Evolutionary conservation across 2,329 filamentous ascomycete genomes (phyloP), one percentile per base, ranked within the genome.

Genomic region (Aspergillus bombycis): DNA sequence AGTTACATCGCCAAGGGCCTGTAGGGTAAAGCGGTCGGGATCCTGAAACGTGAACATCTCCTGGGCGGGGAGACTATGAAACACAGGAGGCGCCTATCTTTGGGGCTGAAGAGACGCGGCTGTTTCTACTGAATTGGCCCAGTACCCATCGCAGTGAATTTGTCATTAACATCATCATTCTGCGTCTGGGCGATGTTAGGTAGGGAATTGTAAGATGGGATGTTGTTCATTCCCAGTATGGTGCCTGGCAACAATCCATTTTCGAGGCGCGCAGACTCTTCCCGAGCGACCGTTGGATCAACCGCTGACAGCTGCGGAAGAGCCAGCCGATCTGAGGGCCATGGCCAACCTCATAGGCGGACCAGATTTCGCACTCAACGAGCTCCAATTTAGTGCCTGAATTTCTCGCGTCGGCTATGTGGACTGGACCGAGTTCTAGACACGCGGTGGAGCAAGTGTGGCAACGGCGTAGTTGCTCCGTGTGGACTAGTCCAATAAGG

Each of bases 81-180:
- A 69, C 67, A 69, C 67, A 68, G 64, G 65, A 62, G 65, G 63
- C 26, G 32, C 48, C 50, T 56, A 55, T 45, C 58, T 54, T 54
- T 41, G 26, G 21, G 43, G 43, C 46, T 52, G n/a, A 52, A 41
- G 12, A 59, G 57, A 41, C 14, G 16, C 45, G 57, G 36, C 14
- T 19, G 57, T 59, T 59, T 60, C 34, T 28, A 14, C 30, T 38
- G 52, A 26, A 41, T 28, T 41, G 30, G 7, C 32, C 9, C 21
- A 38, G 16, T 19, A 4, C 5, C 26, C 48, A 11, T 32, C 34
- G 28, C 28, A 12, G 4, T n/a, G 16, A 12, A n/a, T 48, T 14
- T 26, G 21, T 48, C 45, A 48, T 19, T 4, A n/a, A 12, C 23
- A 14, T 48, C 23, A 4, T 26, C 19, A 12, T 28, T 48, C 45